Evolutionary conservation across 2,329 filamentous ascomycete genomes (phyloP).

Genomic region (Talaromyces islandicus): DNA sequence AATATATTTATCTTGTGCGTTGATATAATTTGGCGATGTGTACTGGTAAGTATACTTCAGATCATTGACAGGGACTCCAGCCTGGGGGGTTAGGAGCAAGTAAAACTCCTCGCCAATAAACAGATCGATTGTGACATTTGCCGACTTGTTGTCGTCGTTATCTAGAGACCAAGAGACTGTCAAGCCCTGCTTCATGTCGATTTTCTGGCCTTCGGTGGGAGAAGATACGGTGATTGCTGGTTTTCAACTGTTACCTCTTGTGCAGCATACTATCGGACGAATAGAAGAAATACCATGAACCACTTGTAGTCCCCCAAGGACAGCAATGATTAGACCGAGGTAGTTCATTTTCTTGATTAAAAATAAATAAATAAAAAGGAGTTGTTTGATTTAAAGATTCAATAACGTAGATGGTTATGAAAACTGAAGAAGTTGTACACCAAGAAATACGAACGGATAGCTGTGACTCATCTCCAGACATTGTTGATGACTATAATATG

Average conservation of each 20-base stretch:
- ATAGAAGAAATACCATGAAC: not conserved
- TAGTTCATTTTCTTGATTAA: not conserved
- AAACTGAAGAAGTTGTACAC: not conserved
- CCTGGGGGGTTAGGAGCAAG: not conserved
- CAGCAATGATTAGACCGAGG: not conserved
- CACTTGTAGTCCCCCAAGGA: not conserved
- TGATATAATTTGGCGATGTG: slow-evolving; percentile 1
- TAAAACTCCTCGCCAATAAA: not conserved
- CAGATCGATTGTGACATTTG: slow-evolving; percentile 1
- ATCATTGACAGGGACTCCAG: not conserved
- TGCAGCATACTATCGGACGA: not conserved
- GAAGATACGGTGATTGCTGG: not conserved
- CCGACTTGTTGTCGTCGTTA: slow-evolving; percentile 1
- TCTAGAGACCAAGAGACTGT: slow-evolving; percentile 3
- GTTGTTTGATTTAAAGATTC: not conserved
- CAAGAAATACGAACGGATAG: not conserved
- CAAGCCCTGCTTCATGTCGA: slow-evolving; percentile 7
- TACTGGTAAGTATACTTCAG: slow-evolving; percentile 1
- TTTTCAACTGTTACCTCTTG: not conserved
- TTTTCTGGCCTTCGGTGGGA: slow-evolving; percentile 2
- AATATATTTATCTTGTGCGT: not conserved
- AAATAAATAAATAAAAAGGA: not conserved
- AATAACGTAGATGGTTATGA: not conserved
- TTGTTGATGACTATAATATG: not conserved
- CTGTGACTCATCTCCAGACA: not conserved